Conservation (phyloP, 2,329 filamentous ascomycete genomes). For the Dactylellina cionopaga region DNA sequence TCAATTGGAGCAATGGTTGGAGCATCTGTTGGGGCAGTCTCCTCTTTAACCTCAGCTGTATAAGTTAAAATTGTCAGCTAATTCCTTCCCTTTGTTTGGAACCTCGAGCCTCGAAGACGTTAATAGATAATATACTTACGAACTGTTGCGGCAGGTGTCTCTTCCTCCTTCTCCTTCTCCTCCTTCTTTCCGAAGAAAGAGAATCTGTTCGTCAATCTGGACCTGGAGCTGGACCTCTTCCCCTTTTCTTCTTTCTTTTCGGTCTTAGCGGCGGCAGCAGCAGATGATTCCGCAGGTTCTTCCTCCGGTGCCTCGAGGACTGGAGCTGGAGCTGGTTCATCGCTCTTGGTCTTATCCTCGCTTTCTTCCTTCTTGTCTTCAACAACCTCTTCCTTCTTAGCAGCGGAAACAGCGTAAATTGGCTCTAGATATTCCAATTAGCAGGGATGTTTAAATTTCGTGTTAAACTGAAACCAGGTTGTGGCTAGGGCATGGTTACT, state of each 20-base stretch:
- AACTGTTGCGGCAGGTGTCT: conserved; percentile 58
- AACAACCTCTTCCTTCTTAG: conserved; percentile 60
- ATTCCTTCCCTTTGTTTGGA: conserved; percentile 9
- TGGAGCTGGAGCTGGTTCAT: conserved; percentile 60
- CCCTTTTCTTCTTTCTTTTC: conserved; percentile 72
- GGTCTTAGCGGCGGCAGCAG: conserved; percentile 49
- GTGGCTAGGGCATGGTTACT: too few species aligned
- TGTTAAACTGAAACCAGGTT: too few species aligned
- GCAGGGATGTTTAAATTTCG: too few species aligned
- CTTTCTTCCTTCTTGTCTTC: conserved; percentile 57
- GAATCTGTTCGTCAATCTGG: conserved; percentile 72
- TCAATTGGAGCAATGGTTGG: conserved; percentile 46
- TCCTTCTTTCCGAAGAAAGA: conserved; percentile 72
- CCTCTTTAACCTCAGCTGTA: conserved; percentile 57
- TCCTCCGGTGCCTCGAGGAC: conserved; percentile 60
- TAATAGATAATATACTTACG: conserved; percentile 14
- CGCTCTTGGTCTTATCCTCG: conserved; percentile 59
- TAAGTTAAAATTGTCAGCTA: conserved; percentile 6
- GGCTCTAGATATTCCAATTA: conserved; percentile 60
- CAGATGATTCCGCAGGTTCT: conserved; percentile 54
- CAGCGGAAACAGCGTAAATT: conserved; percentile 60
- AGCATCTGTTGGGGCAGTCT: conserved; percentile 42
- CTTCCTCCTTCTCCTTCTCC: conserved; percentile 66
- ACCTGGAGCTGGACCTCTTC: conserved; percentile 69
- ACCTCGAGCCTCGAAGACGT: too few species aligned